Percentiles rank a stretch among this genome's conserved stretches.
Evolutionary conservation across 2,329 filamentous ascomycete species (phyloP).

Genomic region (Penicillium expansum): DNA sequence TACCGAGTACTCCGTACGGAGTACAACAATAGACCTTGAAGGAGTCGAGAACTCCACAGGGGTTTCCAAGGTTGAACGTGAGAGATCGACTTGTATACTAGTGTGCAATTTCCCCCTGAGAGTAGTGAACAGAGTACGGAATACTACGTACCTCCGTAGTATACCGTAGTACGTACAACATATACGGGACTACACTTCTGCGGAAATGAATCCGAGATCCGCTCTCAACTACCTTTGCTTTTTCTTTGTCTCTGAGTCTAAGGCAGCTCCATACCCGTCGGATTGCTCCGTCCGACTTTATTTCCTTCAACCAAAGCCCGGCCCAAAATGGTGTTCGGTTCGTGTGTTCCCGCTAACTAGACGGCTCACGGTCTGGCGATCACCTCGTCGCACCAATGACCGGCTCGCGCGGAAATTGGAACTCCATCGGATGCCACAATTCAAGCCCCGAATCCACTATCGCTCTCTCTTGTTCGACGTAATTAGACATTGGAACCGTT

Average conservation of each 20-base stretch:
- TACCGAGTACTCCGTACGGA: neutral
- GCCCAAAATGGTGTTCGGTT: constrained; percentile 15
- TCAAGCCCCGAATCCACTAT: constrained; percentile 9
- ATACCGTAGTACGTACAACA: neutral
- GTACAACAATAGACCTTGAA: neutral
- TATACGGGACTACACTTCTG: neutral
- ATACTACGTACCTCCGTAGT: too few relatives aligned
- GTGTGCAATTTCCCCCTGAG: constrained; percentile 17
- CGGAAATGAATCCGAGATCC: constrained; percentile 2
- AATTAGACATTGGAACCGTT: neutral
- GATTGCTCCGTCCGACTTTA: neutral
- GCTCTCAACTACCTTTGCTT: neutral
- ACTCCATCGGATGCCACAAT: constrained; percentile 18
- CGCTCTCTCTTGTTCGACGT: neutral
- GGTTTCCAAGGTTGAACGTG: neutral
- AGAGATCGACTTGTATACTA: constrained; percentile 5
- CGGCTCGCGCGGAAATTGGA: constrained; percentile 20
- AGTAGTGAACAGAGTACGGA: neutral
- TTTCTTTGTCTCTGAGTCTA: constrained; percentile 3
- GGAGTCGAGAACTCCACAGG: neutral
- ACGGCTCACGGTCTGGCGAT: constrained; percentile 21
- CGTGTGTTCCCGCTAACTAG: constrained; percentile 16
- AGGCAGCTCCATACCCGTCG: neutral
- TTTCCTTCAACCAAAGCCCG: constrained; percentile 3
- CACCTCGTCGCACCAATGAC: constrained; percentile 22